phyloP scores from a whole-genome alignment of 2,329 filamentous ascomycete species.

The Pezicula radicicola region DNA sequence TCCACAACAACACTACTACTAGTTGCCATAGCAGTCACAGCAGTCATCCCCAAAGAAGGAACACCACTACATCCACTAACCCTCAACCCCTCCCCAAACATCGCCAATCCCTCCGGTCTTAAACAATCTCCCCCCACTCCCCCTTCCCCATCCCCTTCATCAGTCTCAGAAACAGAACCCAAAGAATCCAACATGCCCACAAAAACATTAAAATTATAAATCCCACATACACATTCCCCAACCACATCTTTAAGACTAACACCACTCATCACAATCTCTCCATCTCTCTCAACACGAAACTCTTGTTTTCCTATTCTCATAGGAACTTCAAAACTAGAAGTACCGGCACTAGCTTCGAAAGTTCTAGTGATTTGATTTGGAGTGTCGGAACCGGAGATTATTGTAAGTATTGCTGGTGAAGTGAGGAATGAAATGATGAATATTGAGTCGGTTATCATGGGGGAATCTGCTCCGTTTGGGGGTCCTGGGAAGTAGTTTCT shows the following conservation, averaged over 20 bases:
- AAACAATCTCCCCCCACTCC: too few relatives aligned
- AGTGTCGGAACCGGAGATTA: constrained; percentile 23
- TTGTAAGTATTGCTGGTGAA: constrained; percentile 20
- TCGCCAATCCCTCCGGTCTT: too few relatives aligned
- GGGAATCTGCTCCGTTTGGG: constrained; percentile 21
- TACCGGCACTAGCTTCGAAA: constrained; percentile 15
- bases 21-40: too few relatives aligned
- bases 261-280: constrained; percentile 10
- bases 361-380: constrained; percentile 11
- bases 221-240: constrained; percentile 15
- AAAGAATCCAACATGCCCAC: constrained; percentile 11
- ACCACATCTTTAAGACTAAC: constrained; percentile 14
- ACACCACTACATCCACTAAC: too few relatives aligned
- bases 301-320: constrained; percentile 17
- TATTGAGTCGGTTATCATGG: constrained; percentile 21
- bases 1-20: too few relatives aligned
- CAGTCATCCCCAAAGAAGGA: too few relatives aligned
- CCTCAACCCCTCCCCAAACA: too few relatives aligned
- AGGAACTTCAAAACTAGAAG: constrained; percentile 12
- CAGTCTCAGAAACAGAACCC: background rate
- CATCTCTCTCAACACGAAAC: constrained; percentile 13
- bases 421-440: constrained; percentile 26
- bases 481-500: constrained; percentile 19
- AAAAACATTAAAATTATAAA: constrained; percentile 22
- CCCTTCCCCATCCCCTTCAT: background rate